Base-by-base conservation (phyloP, 345 rosid species). In the Boechera retrofracta region DNA sequence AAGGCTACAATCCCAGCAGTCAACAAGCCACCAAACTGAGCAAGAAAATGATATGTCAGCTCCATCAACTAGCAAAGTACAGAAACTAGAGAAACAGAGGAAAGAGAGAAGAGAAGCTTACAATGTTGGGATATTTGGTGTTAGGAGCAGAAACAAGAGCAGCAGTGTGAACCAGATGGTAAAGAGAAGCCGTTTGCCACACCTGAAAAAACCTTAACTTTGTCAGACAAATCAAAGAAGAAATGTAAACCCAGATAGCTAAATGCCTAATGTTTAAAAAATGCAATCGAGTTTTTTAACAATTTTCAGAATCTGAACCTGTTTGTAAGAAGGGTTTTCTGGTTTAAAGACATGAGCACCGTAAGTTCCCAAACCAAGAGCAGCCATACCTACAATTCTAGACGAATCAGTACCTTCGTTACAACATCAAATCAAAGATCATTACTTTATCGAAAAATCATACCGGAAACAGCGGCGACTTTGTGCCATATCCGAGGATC, bases 121-220 rank as follows among this genome's bases (percentile, higher is more conserved):
- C 98, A 74, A 88, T 70, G 71, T 85, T 78, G 16, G 98, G 98
- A 60, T 68, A 64, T 75, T 85, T 95, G 51, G 94, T 86, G 72
- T 67, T 45, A 28, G 98, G 99, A 52, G 96, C 93, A 78, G 91
- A 83, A 77, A 91, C 72, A 58, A 95, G 87, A 60, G 98, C 96
- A 21, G 94, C 94, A 15, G 96, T 95, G 79, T 95, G 99, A 64
- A 88, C 88, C 86, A 92, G 78, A 85, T 95, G 98, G 82, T 92
- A 95, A 51, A 91, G 80, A 24, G 99, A 92, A 47, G 98, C 98
- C 3, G 91, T 92, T 44, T 92, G 91, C 99, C 97, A 92, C n/a
- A 91, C 97, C 98, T 90, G 65, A 60, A 58, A 29, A 10, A 5
- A 38, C 10, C 72, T 67, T 1, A 33, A 41, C 54, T 55, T 48